Conservation (phyloP, 2,329 filamentous ascomycete species). For the Fusarium devonianum region DNA sequence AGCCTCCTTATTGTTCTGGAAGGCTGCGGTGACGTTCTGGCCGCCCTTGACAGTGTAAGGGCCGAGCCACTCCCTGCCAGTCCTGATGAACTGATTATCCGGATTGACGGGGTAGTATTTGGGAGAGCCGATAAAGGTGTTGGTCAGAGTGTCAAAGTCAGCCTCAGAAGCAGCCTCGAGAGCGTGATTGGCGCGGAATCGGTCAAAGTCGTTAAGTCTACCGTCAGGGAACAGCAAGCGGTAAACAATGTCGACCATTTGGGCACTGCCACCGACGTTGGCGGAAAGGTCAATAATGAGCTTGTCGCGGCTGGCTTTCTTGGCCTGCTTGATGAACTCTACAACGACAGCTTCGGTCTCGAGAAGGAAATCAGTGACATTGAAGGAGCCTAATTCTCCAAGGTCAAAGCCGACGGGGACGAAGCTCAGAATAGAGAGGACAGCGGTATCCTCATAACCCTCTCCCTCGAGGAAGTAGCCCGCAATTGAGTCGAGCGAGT, state of each 20-base stretch:
- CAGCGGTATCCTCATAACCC: conserved; percentile 32
- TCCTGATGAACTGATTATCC: conserved; percentile 19
- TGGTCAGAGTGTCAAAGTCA: conserved; percentile 27
- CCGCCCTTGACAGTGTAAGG: conserved; percentile 27
- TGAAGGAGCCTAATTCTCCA: background rate
- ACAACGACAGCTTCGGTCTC: conserved; percentile 30
- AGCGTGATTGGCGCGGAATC: conserved; percentile 34
- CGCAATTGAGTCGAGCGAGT: conserved; percentile 17
- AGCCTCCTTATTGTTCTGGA: conserved; percentile 21
- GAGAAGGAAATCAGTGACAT: conserved; percentile 22
- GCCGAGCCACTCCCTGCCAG: conserved; percentile 35
- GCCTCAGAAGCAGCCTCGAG: conserved; percentile 29
- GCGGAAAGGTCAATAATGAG: conserved; percentile 38
- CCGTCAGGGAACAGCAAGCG: conserved; percentile 34
- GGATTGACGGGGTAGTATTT: conserved; percentile 23
- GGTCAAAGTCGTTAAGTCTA: conserved; percentile 25
- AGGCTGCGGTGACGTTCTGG: conserved; percentile 35
- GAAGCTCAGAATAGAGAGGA: conserved; percentile 37
- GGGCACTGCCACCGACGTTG: conserved; percentile 35
- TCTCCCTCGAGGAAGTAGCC: conserved; percentile 34
- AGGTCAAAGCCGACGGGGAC: conserved; percentile 25
- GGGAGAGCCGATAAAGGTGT: conserved; percentile 14
- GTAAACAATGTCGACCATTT: conserved; percentile 32
- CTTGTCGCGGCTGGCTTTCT: conserved; percentile 33
- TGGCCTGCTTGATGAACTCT: conserved; percentile 29